phyloP scores from a whole-genome alignment of 176 grass and related monocot species.

The Bolboschoenus planiculmis region DNA sequence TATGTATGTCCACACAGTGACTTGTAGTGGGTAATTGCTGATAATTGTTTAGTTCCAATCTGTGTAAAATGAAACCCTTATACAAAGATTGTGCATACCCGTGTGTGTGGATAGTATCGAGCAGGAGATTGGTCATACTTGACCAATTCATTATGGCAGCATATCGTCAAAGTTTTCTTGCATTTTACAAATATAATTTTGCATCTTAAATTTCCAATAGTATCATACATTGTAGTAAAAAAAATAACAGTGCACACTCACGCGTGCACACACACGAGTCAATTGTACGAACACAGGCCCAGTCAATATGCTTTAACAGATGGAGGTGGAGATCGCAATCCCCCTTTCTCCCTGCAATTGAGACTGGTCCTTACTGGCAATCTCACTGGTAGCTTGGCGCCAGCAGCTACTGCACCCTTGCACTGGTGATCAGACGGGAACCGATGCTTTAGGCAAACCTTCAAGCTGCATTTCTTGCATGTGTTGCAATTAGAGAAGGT shows the following conservation, averaged over 20 bases:
- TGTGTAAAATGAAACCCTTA: background rate
- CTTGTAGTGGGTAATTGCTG: background rate
- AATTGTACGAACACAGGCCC: background rate
- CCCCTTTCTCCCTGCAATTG: slow-evolving; percentile 1
- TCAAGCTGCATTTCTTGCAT: slow-evolving; percentile 43
- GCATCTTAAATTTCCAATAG: background rate
- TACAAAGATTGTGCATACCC: background rate
- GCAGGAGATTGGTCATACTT: background rate
- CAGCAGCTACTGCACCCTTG: slow-evolving; percentile 1
- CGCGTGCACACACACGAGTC: background rate
- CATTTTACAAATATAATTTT: background rate
- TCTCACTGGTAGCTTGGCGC: background rate
- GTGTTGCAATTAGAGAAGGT: slow-evolving; percentile 56
- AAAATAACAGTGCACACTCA: background rate
- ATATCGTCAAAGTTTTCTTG: background rate
- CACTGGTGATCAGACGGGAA: slow-evolving; percentile 55
- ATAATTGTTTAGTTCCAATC: background rate
- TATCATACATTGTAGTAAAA: background rate
- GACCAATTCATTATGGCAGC: background rate
- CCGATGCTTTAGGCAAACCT: slow-evolving; percentile 61
- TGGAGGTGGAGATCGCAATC: background rate
- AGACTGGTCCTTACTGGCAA: background rate
- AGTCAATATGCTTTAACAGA: slow-evolving; percentile 24
- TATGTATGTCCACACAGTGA: background rate
- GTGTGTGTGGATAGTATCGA: background rate